These are phyloP conservation scores for Apiospora phragmitis DNA, from an alignment of 2,329 filamentous ascomycete species.

Conservation along the genomic window DNA sequence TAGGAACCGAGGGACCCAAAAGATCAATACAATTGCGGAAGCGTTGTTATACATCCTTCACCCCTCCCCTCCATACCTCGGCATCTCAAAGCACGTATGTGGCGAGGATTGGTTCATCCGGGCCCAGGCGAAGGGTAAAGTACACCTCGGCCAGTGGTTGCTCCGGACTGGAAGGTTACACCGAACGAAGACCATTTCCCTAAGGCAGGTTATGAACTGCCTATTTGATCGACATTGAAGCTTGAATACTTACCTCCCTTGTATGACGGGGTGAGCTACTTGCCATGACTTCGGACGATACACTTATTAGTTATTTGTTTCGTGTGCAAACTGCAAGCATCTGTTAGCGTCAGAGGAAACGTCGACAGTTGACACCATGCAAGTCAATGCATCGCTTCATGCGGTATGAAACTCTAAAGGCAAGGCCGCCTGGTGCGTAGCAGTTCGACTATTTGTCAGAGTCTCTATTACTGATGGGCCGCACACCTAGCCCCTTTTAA, in stretches of 20 bases:
- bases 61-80: not conserved
- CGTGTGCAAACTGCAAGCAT: too few relatives aligned
- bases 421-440: too few relatives aligned
- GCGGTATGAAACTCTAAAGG: not conserved
- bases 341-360: not conserved
- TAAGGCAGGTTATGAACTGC: not conserved
- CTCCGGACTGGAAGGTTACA: not conserved
- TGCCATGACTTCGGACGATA: not conserved
- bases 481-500: not conserved
- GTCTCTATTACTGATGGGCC: not conserved
- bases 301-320: too few relatives aligned
- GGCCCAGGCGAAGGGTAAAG: too few relatives aligned
- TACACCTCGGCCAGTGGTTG: not conserved
- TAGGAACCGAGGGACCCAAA: not conserved
- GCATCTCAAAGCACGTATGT: too few relatives aligned
- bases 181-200: not conserved
- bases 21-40: not conserved
- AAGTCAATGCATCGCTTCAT: not conserved
- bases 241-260: not conserved
- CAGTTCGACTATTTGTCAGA: not conserved
- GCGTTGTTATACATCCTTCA: not conserved
- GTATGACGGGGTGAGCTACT: not conserved
- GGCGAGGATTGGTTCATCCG: not conserved
- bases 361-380: not conserved
- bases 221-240: not conserved